Base-by-base conservation (phyloP, 1,284 basidiomycete genomes). In the Sporisorium reilianum region DNA sequence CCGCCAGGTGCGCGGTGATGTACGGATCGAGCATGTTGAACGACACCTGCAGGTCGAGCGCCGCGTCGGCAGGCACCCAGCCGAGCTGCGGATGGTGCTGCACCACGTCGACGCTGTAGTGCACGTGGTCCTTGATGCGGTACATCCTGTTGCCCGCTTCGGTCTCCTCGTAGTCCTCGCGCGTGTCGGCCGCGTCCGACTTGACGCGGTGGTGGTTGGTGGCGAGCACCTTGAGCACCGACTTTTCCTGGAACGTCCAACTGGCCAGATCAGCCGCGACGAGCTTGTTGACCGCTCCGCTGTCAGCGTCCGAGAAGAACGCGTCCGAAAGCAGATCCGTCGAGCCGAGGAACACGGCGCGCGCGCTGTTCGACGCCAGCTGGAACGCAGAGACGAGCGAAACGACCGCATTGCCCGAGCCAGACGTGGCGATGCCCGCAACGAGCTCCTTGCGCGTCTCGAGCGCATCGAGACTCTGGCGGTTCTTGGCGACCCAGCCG, bases 21-120 rank as follows among this genome's bases (percentile, higher is more conserved):
- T 80, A 83, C 0, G 83, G 96, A 85, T 99, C 97, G 44, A 99
- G 90, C 96, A 99, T 99, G 28, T 93, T 94, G 85, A 98, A 97
- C 78, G 96, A 94, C 55, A 99, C 89, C 82, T 98, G 96, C 20
- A 98, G 80, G 84, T 97, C 93, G 11, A 87, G 87, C 57, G 92
- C 83, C 28, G 87, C 89, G 5, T 89, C 89, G 84, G 91, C 91
- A 0, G 94, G 91, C 45, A 86, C 86, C 93, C 93, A 97, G 14
- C 85, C 85, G 7, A 85, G 84, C 12, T 89, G 80, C 72, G 92
- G 59, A 1, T 63, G 87, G 82, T 88, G 92, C 48, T 88, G 88
- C 3, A 90, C 91, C 40, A 96, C 88, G 42, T 91, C 89, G 6
- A 92, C 88, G 86, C 89, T 69, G 81, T 94, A 94, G 36, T 52